Conservation (phyloP, 768 basidiomycete species). For the Arthromyces matolae region DNA sequence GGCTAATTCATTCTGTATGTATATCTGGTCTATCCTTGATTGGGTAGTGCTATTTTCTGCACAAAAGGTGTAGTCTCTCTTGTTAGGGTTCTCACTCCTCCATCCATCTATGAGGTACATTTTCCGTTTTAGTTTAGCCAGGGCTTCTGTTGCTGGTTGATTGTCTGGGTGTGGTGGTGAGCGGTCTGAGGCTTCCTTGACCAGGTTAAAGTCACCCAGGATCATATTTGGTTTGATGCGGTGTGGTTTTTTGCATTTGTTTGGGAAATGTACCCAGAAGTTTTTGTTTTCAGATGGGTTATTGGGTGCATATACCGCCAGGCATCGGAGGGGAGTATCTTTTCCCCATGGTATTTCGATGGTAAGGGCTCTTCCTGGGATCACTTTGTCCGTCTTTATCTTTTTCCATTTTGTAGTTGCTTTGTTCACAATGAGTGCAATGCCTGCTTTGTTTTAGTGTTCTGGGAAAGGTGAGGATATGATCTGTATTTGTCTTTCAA, state of each 20-base stretch:
- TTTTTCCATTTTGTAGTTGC: conserved; percentile 16
- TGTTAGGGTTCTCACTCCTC: background rate
- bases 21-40: conserved; percentile 9
- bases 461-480: conserved; percentile 13
- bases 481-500: conserved; percentile 16
- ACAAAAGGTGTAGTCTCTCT: background rate
- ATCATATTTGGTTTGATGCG: conserved; percentile 28
- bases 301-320: conserved; percentile 36
- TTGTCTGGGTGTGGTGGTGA: conserved; percentile 21
- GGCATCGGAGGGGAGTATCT: conserved; percentile 18
- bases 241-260: conserved; percentile 1
- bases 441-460: conserved; percentile 21
- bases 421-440: conserved; percentile 34
- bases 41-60: background rate
- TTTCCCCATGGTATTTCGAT: background rate
- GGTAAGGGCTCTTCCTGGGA: background rate
- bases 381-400: background rate
- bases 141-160: background rate
- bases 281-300: conserved; percentile 17
- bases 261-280: conserved; percentile 26
- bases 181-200: conserved; percentile 33
- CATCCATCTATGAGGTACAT: conserved; percentile 6
- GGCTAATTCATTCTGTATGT: background rate
- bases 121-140: background rate
- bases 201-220: conserved; percentile 39